These are phyloP conservation scores for Floccularia luteovirens DNA, from an alignment of 768 basidiomycete species.

Conservation along the genomic window DNA sequence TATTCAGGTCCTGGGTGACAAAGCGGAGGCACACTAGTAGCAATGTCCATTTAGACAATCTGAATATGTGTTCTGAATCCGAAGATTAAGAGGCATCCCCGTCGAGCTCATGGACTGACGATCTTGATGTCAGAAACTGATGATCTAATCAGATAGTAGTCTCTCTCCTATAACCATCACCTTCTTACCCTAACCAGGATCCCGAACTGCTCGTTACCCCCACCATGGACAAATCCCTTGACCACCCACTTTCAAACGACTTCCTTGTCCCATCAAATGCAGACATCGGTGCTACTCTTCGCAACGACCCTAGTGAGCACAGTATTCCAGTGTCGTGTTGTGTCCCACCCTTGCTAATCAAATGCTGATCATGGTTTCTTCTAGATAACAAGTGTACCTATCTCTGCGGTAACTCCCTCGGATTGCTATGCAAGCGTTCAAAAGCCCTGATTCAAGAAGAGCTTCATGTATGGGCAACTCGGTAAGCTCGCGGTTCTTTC, in stretches of 20 bases:
- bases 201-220: not conserved
- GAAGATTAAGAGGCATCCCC: too few species aligned
- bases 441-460: slow-evolving; percentile 73
- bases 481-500: slow-evolving; percentile 28
- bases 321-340: not conserved
- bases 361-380: slow-evolving; percentile 8
- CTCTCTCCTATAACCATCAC: too few species aligned
- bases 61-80: too few species aligned
- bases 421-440: slow-evolving; percentile 71
- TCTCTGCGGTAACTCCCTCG: slow-evolving; percentile 94
- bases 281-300: slow-evolving; percentile 33
- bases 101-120: too few species aligned
- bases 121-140: too few species aligned
- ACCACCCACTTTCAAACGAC: slow-evolving; percentile 36
- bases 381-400: slow-evolving; percentile 62
- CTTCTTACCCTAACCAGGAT: too few species aligned
- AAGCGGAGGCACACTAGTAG: too few species aligned
- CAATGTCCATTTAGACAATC: too few species aligned
- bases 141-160: too few species aligned
- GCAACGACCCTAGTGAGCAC: slow-evolving; percentile 29
- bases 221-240: slow-evolving; percentile 13
- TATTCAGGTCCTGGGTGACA: too few species aligned
- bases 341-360: not conserved
- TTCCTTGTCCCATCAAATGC: slow-evolving; percentile 52
- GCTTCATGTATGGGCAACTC: slow-evolving; percentile 73